Evolutionary conservation across 106 monocot species (phyloP).

Genomic region (Posidonia australis): DNA sequence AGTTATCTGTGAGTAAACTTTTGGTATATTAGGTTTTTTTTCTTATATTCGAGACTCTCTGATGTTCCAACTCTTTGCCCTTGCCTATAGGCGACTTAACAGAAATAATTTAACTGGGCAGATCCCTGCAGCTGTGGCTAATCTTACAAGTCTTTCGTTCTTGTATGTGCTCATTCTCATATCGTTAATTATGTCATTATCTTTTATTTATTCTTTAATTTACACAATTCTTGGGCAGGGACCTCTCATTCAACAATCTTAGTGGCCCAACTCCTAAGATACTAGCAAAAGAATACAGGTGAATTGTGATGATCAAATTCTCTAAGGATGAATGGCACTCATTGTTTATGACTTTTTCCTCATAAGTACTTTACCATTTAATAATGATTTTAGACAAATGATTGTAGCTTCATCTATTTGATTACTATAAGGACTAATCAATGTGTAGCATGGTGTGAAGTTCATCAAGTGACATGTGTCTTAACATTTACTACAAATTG

Average conservation of each 20-base stretch:
- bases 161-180: conserved; percentile 45
- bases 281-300: conserved; percentile 80
- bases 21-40: neutral
- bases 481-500: too few species aligned
- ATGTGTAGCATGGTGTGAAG: too few species aligned
- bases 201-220: conserved; percentile 3
- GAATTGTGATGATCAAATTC: neutral
- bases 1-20: conserved; percentile 57
- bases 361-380: too few species aligned
- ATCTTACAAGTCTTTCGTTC: conserved; percentile 72
- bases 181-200: neutral
- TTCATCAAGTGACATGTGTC: too few species aligned
- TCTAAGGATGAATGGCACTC: neutral
- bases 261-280: conserved; percentile 79
- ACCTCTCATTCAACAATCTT: conserved; percentile 92
- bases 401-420: too few species aligned
- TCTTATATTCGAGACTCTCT: neutral
- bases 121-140: conserved; percentile 70
- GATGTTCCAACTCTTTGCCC: conserved; percentile 2
- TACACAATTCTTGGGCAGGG: conserved; percentile 36
- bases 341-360: neutral
- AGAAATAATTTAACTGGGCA: conserved; percentile 82
- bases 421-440: too few species aligned
- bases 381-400: too few species aligned
- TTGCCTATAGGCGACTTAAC: conserved; percentile 54